Base-by-base conservation (phyloP, 306 rosid species). In the Vicia villosa region DNA sequence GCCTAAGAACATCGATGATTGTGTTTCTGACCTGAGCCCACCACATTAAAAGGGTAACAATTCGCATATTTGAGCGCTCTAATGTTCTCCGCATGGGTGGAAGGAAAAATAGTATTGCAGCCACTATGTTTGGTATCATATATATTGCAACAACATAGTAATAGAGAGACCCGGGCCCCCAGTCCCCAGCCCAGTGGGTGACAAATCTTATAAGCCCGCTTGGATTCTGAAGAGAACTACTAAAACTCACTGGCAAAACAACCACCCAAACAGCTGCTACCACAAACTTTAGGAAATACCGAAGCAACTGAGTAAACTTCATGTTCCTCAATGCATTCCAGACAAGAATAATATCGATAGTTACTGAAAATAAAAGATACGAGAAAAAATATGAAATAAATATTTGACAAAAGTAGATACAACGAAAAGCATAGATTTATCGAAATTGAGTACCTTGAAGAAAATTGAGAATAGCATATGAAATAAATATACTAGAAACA, bases 1-100 rank as follows among this genome's bases (percentile, higher is more conserved):
- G 52, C 19, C 11, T 64, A 46, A 69, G 73, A 75, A n/a, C 20
- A 66, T 13, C 70, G 51, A 79, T 30, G 60, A 30, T 45, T 52
- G 75, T 68, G 63, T 45, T 77, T 15, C 90, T 85, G 66, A 83
- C 99, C 95, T 91, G 99, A 83, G 97, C 87, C 99, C 99, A 95
- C 99, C 99, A 91, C 95, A 86, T 89, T 30, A 89, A 37, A 63
- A 95, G 79, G 66, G 96, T 87, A 78, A 89, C 6, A 61, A 87
- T 66, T 72, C 82, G 71, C 80, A 69, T 75, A 66, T 95, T 89
- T 49, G 99, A 91, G 50, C 92, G 87, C 83, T 95, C 99, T 86
- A 91, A 47, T 57, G 24, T 66, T 69, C 88, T 89, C 78, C 96
- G 84, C 45, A 91, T 26, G 72, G 91, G 92, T 65, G 99, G 97